Evolutionary conservation across 2,329 filamentous ascomycete genomes (phyloP).

Genomic region (Neofusicoccum cordaticola): DNA sequence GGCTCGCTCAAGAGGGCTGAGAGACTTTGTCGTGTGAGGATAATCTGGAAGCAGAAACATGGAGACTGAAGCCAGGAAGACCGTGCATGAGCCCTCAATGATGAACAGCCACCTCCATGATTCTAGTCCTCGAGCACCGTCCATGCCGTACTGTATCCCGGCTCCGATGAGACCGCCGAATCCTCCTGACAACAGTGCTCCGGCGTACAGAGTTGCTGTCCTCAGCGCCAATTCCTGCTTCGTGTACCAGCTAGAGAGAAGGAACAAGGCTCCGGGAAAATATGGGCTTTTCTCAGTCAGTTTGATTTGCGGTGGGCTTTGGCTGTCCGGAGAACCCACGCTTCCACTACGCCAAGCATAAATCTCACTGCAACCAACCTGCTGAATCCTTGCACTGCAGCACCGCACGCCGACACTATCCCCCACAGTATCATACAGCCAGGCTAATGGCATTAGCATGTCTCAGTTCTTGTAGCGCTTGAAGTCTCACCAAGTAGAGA

Average conservation of each 20-base stretch:
- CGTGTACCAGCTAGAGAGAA: constrained; percentile 53
- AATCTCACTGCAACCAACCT: not conserved
- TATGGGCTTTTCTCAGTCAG: not conserved
- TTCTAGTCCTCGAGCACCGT: constrained; percentile 25
- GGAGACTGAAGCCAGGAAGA: not conserved
- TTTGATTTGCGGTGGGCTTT: not conserved
- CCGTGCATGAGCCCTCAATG: not conserved
- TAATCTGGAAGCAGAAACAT: constrained; percentile 16
- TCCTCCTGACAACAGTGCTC: constrained; percentile 48
- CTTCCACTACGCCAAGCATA: constrained; percentile 14
- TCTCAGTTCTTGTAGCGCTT: not conserved
- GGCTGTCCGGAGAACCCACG: not conserved
- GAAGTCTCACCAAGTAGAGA: not conserved
- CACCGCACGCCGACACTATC: not conserved
- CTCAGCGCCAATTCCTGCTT: constrained; percentile 51
- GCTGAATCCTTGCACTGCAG: constrained; percentile 1
- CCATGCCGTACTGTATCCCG: constrained; percentile 46
- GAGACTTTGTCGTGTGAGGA: constrained; percentile 4
- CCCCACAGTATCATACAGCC: constrained; percentile 7
- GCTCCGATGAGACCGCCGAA: constrained; percentile 55
- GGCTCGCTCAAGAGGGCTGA: constrained; percentile 1
- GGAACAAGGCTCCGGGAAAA: constrained; percentile 45
- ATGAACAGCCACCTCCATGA: constrained; percentile 27
- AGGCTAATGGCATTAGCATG: not conserved
- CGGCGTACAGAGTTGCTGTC: constrained; percentile 53